Evolutionary conservation across 2,329 filamentous ascomycete species (phyloP), one percentile per base, ranked within the genome.

Genomic region (Tolypocladium capitatum): DNA sequence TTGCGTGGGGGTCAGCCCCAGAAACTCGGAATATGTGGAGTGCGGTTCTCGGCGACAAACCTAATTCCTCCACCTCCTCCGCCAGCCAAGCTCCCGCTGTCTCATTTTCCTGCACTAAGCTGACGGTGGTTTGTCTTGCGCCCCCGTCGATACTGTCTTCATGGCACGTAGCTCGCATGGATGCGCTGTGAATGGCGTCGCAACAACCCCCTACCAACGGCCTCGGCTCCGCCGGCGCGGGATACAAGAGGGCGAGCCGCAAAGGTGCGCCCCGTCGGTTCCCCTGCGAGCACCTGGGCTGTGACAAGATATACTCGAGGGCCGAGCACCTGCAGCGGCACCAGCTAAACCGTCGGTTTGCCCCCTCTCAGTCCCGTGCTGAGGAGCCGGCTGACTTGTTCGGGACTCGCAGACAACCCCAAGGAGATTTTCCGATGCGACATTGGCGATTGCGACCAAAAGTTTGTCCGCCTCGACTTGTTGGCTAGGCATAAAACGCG

Each of bases 241-340:
- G 53, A 32, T 74, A 75, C 60, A 74, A 73, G 61, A 70, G 73
- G 53, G 72, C 73, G 36, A 76, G 73, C 50, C 67, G 73, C 28
- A 74, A 72, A 50, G 70, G 71, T 31, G 73, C 73, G 2, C 67
- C 70, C 10, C 66, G 70, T 24, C 67, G 68, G 48, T 84, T 82
- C 56, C 65, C 70, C 49, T 91, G 86, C 64, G 76, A 79, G 20
- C 78, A 82, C 61, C 75, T 80, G 42, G 81, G 78, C 34, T 92
- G 86, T 63, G 83, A 83, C 53, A 90, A 89, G 72, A 75, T 82
- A 49, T 91, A 91, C 63, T 88, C 85, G 47, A 74, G 86, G 51
- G 84, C 84, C 9, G 86, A 91, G 63, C 86, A 91, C 66, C 72
- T 91, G 48, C 86, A 89, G 65, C 73, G 86, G 45, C 86, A 91